Evolutionary conservation across 352 stramenopile genomes (phyloP).

Genomic region (Phytophthora niederhauseri): DNA sequence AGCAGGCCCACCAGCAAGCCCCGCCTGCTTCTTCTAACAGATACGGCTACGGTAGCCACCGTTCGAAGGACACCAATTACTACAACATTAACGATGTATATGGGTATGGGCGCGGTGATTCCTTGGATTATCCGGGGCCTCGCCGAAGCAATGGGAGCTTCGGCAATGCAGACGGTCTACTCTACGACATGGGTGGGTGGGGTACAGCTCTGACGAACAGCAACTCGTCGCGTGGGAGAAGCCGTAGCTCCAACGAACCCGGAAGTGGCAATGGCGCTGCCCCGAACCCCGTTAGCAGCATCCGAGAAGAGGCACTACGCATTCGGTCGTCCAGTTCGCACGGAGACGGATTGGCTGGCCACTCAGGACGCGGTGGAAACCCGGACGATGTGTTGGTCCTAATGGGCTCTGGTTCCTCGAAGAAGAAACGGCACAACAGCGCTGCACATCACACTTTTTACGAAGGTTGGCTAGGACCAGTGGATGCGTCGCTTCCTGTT

Average conservation of each 20-base stretch:
- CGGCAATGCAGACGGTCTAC: conserved; percentile 38
- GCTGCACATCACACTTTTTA: conserved; percentile 55
- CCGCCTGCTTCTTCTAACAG: conserved; percentile 26
- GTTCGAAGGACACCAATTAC: conserved; percentile 38
- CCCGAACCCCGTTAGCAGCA: conserved; percentile 48
- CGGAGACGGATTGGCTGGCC: conserved; percentile 26
- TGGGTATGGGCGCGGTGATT: conserved; percentile 45
- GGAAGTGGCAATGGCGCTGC: conserved; percentile 9
- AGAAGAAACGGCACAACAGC: conserved; percentile 32
- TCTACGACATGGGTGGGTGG: conserved; percentile 44
- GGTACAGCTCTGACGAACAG: conserved; percentile 32
- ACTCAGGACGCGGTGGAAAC: conserved; percentile 29
- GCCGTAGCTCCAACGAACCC: conserved; percentile 25
- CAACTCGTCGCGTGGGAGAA: conserved; percentile 22
- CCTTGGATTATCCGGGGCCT: conserved; percentile 35
- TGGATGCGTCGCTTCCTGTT: conserved; percentile 76
- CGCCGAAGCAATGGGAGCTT: conserved; percentile 33
- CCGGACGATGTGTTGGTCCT: conserved; percentile 41
- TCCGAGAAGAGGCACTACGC: conserved; percentile 72
- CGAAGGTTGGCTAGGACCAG: conserved; percentile 71
- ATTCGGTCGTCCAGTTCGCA: conserved; percentile 62
- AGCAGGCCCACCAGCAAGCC: conserved; percentile 23
- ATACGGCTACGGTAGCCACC: conserved; percentile 29
- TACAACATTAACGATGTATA: conserved; percentile 50
- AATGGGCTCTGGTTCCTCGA: conserved; percentile 25